Evolutionary conservation across 106 monocot genomes (phyloP).

Genomic region (Iris macrosiphon): DNA sequence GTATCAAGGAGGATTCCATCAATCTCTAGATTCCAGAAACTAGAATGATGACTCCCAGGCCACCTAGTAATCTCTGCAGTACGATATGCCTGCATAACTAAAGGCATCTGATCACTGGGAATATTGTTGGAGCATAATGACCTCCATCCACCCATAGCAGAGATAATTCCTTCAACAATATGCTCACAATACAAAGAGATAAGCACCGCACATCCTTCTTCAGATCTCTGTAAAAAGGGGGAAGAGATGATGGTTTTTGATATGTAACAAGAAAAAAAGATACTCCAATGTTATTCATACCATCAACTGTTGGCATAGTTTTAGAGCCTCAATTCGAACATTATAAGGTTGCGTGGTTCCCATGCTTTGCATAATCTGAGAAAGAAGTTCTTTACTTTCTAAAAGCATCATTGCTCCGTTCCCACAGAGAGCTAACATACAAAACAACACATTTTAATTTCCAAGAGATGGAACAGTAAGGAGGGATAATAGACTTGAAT

Average conservation of each 20-base stretch:
- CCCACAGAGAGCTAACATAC: constrained; percentile 84
- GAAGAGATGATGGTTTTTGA: not conserved
- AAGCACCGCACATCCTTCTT: constrained; percentile 38
- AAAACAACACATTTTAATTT: not conserved
- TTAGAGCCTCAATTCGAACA: constrained; percentile 50
- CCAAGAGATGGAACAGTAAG: not conserved
- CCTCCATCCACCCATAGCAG: constrained; percentile 51
- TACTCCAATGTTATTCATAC: constrained; percentile 17
- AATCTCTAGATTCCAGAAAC: constrained; percentile 64
- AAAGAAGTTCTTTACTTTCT: constrained; percentile 35
- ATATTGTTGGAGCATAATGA: constrained; percentile 25
- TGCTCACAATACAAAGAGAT: constrained; percentile 28
- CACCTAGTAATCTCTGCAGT: constrained; percentile 45
- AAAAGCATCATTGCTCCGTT: constrained; percentile 53
- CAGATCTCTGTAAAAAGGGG: constrained; percentile 42
- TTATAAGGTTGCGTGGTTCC: constrained; percentile 12
- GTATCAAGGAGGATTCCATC: constrained; percentile 46
- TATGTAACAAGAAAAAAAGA: not conserved
- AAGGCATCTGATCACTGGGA: constrained; percentile 34
- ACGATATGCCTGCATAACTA: constrained; percentile 59
- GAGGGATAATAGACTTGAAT: not conserved
- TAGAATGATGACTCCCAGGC: constrained; percentile 65
- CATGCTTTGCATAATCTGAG: constrained; percentile 27
- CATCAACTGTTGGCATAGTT: constrained; percentile 43
- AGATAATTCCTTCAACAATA: constrained; percentile 50